phyloP scores from a whole-genome alignment of 768 basidiomycete species.

The Naganishia randhawae region DNA sequence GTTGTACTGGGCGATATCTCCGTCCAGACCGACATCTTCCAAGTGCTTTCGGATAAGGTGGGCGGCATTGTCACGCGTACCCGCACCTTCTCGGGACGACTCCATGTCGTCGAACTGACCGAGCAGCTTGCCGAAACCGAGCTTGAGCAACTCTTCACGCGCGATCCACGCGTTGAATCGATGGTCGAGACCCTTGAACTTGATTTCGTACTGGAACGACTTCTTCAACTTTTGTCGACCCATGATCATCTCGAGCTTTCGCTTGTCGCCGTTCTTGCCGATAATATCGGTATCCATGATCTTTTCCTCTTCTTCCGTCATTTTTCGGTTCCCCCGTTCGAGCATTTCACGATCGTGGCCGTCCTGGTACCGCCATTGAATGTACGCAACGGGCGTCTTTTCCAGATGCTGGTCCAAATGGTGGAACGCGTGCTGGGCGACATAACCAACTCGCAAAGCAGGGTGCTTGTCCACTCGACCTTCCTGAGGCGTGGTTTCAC shows the following conservation, averaged over 20 bases:
- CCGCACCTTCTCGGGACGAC: constrained; percentile 90
- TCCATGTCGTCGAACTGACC: constrained; percentile 96
- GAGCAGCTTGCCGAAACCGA: constrained; percentile 83
- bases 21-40: constrained; percentile 92
- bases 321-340: constrained; percentile 83
- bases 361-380: constrained; percentile 97
- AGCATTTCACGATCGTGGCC: constrained; percentile 92
- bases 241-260: constrained; percentile 89
- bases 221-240: constrained; percentile 98
- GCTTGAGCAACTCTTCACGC: constrained; percentile 75
- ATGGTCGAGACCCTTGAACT: constrained; percentile 53
- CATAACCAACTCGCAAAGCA: constrained; percentile 86
- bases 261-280: constrained; percentile 82
- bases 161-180: constrained; percentile 83
- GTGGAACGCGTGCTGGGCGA: constrained; percentile 96
- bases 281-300: constrained; percentile 79
- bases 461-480: constrained; percentile 93
- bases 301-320: constrained; percentile 79
- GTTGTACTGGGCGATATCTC: constrained; percentile 96
- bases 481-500: constrained; percentile 85
- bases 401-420: constrained; percentile 88
- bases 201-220: constrained; percentile 80
- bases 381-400: constrained; percentile 90
- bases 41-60: constrained; percentile 82
- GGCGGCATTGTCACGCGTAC: constrained; percentile 76